Evolutionary conservation across 2,329 filamentous ascomycete species (phyloP), one percentile per base, ranked within the genome.

Genomic region (Monilinia aucupariae): DNA sequence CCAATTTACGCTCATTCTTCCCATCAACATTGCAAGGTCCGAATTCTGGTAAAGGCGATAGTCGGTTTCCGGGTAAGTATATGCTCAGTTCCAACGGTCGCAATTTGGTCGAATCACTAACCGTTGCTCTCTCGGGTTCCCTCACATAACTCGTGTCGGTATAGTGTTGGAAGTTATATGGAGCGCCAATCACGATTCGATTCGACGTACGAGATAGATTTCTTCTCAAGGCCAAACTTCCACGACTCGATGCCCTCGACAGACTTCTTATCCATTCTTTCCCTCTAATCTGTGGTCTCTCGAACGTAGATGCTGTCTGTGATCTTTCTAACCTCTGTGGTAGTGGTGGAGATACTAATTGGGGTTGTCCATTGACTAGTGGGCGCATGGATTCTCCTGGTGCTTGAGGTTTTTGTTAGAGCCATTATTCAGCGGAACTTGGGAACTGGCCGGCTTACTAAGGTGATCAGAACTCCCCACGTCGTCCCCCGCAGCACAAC

Each of bases 1-100:
- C 20, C 8, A 58, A 58, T 20, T n/a, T 59, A 58, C 37, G 66
- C 41, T 25, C 47, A 66, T 12, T 66, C 51, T 64, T 20, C 47
- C 68, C 65, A 20, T 71, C 71, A 25, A n/a, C 5, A 20, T 17
- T 34, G 15, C 65, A 52, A 13, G 56, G 70, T 49, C 80, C 77
- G 67, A 86, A 79, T 59, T 81, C 76, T 49, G 83, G 79, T 41
- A 86, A 77, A 0, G 84, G 81, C n/a, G 84, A 86, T 20, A 85
- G 75, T 59, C 74, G 75, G 55, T 78, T 77, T 55, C 78, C 71
- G 15, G 76, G 74, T 65, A 74, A 69, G 66, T 82, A 80, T 61
- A 86, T 81, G 73, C 79, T 82, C 64, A 86, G 74, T 73, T 87
- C 80, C 34, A 86, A 77, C 3, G 83, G 83, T 47, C 79, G 78